Evolutionary conservation across 495 filamentous ascomycete species (phyloP).

Genomic region (Friedmanniomyces simplex): DNA sequence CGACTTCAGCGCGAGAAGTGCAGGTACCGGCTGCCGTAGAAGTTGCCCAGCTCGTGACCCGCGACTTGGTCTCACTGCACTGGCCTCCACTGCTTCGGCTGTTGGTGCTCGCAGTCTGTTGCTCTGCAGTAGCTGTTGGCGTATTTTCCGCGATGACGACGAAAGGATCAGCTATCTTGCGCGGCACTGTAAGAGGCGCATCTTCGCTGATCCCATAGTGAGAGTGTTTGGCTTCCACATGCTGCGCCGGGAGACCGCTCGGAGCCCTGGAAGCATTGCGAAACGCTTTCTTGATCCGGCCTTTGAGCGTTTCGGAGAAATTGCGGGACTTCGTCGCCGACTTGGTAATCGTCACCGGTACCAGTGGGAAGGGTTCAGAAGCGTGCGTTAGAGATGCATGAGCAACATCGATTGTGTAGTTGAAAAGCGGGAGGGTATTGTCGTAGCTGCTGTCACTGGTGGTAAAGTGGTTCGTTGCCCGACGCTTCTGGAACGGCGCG

Average conservation of each 20-base stretch:
- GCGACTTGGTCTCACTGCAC: slow-evolving; percentile 32
- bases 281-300: slow-evolving; percentile 19
- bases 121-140: not conserved
- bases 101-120: not conserved
- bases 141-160: not conserved
- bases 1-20: slow-evolving; percentile 30
- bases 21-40: slow-evolving; percentile 47
- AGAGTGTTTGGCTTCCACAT: slow-evolving; percentile 16
- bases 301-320: slow-evolving; percentile 18
- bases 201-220: slow-evolving; percentile 9
- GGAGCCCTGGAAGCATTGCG: slow-evolving; percentile 10
- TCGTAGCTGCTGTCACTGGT: slow-evolving; percentile 17
- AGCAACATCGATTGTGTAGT: slow-evolving; percentile 6
- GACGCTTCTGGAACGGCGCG: slow-evolving; percentile 27
- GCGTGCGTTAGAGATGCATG: not conserved
- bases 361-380: not conserved
- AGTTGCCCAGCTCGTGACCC: slow-evolving; percentile 68
- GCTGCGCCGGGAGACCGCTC: slow-evolving; percentile 15
- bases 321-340: slow-evolving; percentile 6
- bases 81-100: slow-evolving; percentile 1
- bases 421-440: slow-evolving; percentile 12
- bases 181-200: not conserved
- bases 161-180: slow-evolving; percentile 2
- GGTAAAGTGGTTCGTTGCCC: not conserved
- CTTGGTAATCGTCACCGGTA: not conserved